Conservation (phyloP, 2,329 filamentous ascomycete genomes). For the Neopestalotiopsis clavispora region DNA sequence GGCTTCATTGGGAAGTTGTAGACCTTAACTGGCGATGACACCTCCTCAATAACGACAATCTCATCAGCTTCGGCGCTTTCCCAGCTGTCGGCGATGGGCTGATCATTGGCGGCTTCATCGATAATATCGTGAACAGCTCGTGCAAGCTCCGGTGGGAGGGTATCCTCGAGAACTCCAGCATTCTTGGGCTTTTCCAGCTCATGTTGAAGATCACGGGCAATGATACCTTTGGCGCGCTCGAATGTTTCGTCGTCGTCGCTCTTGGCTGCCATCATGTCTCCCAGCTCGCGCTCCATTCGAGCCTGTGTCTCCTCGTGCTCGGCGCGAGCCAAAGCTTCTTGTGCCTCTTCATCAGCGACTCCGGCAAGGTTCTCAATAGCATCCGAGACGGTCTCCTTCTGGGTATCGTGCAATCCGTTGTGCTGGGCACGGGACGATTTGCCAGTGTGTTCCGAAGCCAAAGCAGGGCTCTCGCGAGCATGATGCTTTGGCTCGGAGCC, state of each 20-base stretch:
- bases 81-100: slow-evolving; percentile 83
- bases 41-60: slow-evolving; percentile 68
- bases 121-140: slow-evolving; percentile 54
- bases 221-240: slow-evolving; percentile 51
- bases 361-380: slow-evolving; percentile 69
- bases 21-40: slow-evolving; percentile 72
- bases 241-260: slow-evolving; percentile 54
- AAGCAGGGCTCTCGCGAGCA: slow-evolving; percentile 46
- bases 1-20: slow-evolving; percentile 97
- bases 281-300: slow-evolving; percentile 53
- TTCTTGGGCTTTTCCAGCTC: slow-evolving; percentile 61
- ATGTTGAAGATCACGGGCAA: slow-evolving; percentile 55
- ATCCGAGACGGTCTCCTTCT: slow-evolving; percentile 72
- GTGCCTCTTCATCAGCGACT: slow-evolving; percentile 58
- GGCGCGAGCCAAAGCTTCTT: slow-evolving; percentile 66
- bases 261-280: slow-evolving; percentile 54
- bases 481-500: slow-evolving; percentile 44
- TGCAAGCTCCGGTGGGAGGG: slow-evolving; percentile 55
- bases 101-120: slow-evolving; percentile 62
- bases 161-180: slow-evolving; percentile 56
- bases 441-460: slow-evolving; percentile 46
- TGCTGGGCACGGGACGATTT: slow-evolving; percentile 25
- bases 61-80: slow-evolving; percentile 82
- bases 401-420: slow-evolving; percentile 29
- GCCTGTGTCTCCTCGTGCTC: slow-evolving; percentile 54